Conservation (phyloP, 2,329 filamentous ascomycete species). For the Thelonectria rubi region DNA sequence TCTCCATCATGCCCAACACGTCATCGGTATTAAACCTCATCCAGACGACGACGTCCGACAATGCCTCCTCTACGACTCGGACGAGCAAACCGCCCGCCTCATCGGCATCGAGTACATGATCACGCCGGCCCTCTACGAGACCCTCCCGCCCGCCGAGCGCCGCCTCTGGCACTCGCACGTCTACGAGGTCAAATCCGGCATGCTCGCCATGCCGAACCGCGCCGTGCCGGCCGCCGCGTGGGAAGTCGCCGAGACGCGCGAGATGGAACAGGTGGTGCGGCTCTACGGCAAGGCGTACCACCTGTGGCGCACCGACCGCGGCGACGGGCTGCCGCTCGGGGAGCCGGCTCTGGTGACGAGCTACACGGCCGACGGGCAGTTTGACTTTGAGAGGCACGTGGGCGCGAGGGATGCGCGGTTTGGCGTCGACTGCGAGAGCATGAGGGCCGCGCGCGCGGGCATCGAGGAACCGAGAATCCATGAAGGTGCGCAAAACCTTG, state of each 20-base stretch:
- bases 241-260: conserved; percentile 79
- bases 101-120: conserved; percentile 94
- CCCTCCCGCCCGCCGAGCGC: conserved; percentile 72
- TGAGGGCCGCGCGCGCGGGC: conserved; percentile 54
- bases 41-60: conserved; percentile 74
- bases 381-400: conserved; percentile 56
- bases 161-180: conserved; percentile 81
- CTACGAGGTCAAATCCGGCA: conserved; percentile 80
- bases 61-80: conserved; percentile 84
- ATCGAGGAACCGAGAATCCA: conserved; percentile 56
- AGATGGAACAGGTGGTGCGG: conserved; percentile 79
- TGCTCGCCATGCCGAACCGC: conserved; percentile 79
- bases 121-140: conserved; percentile 71
- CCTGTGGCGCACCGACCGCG: conserved; percentile 84
- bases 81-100: conserved; percentile 71
- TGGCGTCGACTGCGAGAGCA: conserved; percentile 55
- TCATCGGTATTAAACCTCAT: not conserved
- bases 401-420: conserved; percentile 57
- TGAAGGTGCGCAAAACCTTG: conserved; percentile 42
- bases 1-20: not conserved
- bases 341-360: conserved; percentile 65
- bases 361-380: conserved; percentile 58
- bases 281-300: conserved; percentile 88
- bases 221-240: conserved; percentile 68
- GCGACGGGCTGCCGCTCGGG: conserved; percentile 65